Base-by-base conservation (phyloP, 352 stramenopile genomes). In the Phytophthora palmivora region DNA sequence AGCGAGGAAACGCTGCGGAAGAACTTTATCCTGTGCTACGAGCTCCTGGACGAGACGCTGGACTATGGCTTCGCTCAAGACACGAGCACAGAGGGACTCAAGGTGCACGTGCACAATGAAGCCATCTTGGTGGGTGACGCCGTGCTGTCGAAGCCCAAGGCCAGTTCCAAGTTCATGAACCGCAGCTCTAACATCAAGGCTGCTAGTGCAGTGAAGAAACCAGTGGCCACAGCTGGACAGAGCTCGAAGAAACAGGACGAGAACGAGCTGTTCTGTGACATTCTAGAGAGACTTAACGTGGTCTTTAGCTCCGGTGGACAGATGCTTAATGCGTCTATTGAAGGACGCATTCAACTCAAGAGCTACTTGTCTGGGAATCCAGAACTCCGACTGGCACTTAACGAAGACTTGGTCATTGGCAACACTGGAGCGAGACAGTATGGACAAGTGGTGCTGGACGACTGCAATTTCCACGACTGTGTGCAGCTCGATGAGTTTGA, bases 181-280 rank as follows among this genome's bases (percentile, higher is more conserved):
- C 75, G 82, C 52, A 88, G 70, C 72, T 84, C 79, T 26, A 92
- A 90, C 63, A 92, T 91, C 54, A 92, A 90, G 67, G 66, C 78
- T 1, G 82, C 84, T 14, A 96, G 70, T 46, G 91, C 95, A 14
- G 92, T 98, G 22, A 93, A 95, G 59, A 96, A 97, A 57, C 91
- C 91, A 5, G 83, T 97, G 7, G 67, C 78, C 6, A 93, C 85
- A 7, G 78, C 79, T 0, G 76, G 79, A 33, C 83, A 94, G 45
- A 82, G 79, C 41, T 80, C 76, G 11, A 93, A 89, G 70, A 95
- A 88, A 48, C 79, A 94, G 59, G 82, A 89, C 57, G 95, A 98
- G 60, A 99, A 99, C 80, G 97, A 99, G 68, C 98, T 99, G 26
- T 99, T 99, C 78, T 98, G 99, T 36, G 97, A 99, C 74, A 99